Percentiles rank a stretch among this genome's conserved stretches.
phyloP scores from a whole-genome alignment of 805 yeast species.

The Kazachstania psychrophila region DNA sequence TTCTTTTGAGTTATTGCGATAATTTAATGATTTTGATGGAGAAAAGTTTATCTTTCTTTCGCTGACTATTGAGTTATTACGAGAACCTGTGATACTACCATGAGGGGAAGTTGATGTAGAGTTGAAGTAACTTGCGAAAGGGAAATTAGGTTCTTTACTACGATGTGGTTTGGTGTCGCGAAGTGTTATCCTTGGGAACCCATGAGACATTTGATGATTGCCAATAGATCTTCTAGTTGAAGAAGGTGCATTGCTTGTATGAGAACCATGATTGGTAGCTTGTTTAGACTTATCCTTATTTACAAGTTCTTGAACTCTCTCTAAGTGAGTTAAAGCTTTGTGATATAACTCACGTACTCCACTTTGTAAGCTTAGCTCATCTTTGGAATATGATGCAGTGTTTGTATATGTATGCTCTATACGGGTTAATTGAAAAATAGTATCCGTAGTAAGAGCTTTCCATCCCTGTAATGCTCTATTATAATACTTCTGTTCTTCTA shows the following conservation, averaged over 20 bases:
- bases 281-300: conserved; percentile 5
- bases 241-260: conserved; percentile 10
- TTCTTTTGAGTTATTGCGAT: no score
- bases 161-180: conserved; percentile 14
- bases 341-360: conserved; percentile 32
- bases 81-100: not conserved
- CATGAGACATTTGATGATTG: conserved; percentile 10
- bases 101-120: conserved; percentile 3
- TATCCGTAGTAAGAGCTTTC: conserved; percentile 59
- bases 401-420: conserved; percentile 36
- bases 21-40: conserved; percentile 21
- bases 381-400: conserved; percentile 32
- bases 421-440: conserved; percentile 45
- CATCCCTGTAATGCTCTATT: conserved; percentile 61
- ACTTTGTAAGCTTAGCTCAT: conserved; percentile 37
- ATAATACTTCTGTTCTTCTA: conserved; percentile 46
- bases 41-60: conserved; percentile 17
- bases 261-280: conserved; percentile 1
- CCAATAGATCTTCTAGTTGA: conserved; percentile 20
- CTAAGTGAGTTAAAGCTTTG: conserved; percentile 34
- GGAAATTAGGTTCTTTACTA: conserved; percentile 1
- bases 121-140: not conserved
- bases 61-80: not conserved
- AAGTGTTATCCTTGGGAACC: conserved; percentile 22
- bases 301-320: conserved; percentile 24